These are phyloP conservation scores for Trichoderma koningii DNA, from an alignment of 2,329 filamentous ascomycete species.

Conservation along the genomic window DNA sequence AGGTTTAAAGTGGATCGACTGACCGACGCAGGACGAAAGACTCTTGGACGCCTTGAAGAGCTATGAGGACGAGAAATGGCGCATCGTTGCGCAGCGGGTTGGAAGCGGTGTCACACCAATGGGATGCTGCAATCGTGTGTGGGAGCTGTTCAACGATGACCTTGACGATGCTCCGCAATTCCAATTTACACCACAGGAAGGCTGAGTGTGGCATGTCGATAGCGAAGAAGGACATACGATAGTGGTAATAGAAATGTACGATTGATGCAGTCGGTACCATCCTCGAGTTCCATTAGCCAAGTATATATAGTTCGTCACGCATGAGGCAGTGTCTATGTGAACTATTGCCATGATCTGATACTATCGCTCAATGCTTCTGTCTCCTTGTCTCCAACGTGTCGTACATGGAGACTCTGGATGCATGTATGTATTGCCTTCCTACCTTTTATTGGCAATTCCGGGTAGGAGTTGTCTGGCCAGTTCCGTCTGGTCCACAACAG, in stretches of 20 bases:
- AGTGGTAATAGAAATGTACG: neutral
- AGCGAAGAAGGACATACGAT: neutral
- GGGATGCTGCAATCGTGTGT: slow-evolving; percentile 80
- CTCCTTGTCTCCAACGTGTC: too few relatives aligned
- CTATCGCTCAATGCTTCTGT: too few relatives aligned
- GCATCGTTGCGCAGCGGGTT: slow-evolving; percentile 86
- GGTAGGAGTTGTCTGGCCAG: slow-evolving; percentile 33
- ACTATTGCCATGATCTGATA: too few relatives aligned
- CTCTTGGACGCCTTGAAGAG: slow-evolving; percentile 76
- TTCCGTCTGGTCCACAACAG: slow-evolving; percentile 39
- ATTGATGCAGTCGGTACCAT: neutral
- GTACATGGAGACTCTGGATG: too few relatives aligned
- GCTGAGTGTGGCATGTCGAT: slow-evolving; percentile 26
- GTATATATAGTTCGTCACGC: neutral
- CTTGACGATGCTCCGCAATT: slow-evolving; percentile 55
- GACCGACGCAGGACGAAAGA: slow-evolving; percentile 67
- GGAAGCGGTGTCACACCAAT: slow-evolving; percentile 85
- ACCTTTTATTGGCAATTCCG: neutral
- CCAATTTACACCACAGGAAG: slow-evolving; percentile 52
- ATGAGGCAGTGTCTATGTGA: too few relatives aligned
- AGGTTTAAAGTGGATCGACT: neutral
- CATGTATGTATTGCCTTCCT: too few relatives aligned
- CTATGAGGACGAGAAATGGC: slow-evolving; percentile 91
- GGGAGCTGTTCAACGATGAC: slow-evolving; percentile 57
- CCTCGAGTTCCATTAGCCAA: neutral